Evolutionary conservation across 192 early-diverging fungal species (phyloP).

Genomic region (Umbelopsis sp.): DNA sequence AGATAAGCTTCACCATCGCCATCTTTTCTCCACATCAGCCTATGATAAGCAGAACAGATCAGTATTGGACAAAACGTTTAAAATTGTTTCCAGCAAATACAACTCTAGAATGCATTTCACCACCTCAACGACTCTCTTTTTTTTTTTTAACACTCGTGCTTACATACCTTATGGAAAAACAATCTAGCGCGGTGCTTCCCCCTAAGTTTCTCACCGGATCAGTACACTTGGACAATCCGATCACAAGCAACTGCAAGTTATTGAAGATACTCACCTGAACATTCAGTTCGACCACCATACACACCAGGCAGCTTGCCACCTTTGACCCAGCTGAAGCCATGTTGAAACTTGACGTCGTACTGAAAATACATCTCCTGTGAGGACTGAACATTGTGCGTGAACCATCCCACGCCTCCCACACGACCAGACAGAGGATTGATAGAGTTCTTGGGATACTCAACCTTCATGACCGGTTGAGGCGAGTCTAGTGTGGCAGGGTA

Average conservation of each 20-base stretch:
- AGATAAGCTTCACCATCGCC: conserved; percentile 59
- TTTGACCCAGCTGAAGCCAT: conserved; percentile 55
- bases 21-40: conserved; percentile 52
- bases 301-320: conserved; percentile 65
- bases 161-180: conserved; percentile 59
- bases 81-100: not conserved
- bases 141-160: conserved; percentile 18
- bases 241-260: no score
- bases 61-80: not conserved
- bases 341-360: conserved; percentile 50
- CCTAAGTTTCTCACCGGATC: conserved; percentile 21
- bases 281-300: conserved; percentile 47
- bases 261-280: conserved; percentile 35
- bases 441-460: conserved; percentile 27
- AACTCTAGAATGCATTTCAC: not conserved
- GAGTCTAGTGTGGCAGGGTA: not conserved
- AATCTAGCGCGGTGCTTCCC: conserved; percentile 53
- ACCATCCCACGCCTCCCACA: conserved; percentile 25
- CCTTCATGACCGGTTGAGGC: conserved; percentile 10
- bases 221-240: no score
- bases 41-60: not conserved
- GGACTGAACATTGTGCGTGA: not conserved
- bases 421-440: conserved; percentile 28
- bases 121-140: not conserved
- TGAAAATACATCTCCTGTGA: conserved; percentile 32